Evolutionary conservation across 805 yeast genomes (phyloP).

Genomic region (Suhomyces emberorum): DNA sequence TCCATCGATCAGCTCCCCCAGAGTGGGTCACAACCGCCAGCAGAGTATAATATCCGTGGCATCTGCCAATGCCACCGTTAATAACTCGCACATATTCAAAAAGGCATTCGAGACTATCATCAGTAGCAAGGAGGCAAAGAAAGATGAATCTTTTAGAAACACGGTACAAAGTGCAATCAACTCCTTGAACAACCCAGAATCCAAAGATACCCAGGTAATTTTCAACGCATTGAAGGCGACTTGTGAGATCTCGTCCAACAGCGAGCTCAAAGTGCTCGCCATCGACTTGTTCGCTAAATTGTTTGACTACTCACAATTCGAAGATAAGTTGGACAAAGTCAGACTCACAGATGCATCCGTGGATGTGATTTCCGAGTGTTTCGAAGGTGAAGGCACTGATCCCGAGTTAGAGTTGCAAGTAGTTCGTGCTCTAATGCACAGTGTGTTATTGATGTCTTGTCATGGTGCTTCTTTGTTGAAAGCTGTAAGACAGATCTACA

Average conservation of each 20-base stretch:
- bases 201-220: conserved; percentile 49
- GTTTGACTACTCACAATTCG: conserved; percentile 81
- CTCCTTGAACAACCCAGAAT: conserved; percentile 34
- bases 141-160: conserved; percentile 39
- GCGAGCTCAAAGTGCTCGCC: conserved; percentile 67
- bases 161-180: conserved; percentile 42
- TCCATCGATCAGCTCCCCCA: not conserved
- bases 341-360: conserved; percentile 77
- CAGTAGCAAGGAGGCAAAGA: conserved; percentile 59
- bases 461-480: conserved; percentile 87
- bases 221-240: conserved; percentile 77
- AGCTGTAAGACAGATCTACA: conserved; percentile 91
- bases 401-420: conserved; percentile 88
- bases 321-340: conserved; percentile 51
- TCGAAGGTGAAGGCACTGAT: conserved; percentile 90
- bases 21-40: conserved; percentile 4
- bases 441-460: conserved; percentile 77
- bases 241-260: conserved; percentile 59
- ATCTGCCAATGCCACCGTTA: conserved; percentile 13
- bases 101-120: conserved; percentile 58
- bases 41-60: conserved; percentile 5
- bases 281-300: conserved; percentile 84
- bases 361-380: conserved; percentile 78
- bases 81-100: conserved; percentile 35
- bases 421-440: conserved; percentile 85